Conservation (phyloP, 169 alveolate genomes). For the Plasmodium berghei region DNA sequence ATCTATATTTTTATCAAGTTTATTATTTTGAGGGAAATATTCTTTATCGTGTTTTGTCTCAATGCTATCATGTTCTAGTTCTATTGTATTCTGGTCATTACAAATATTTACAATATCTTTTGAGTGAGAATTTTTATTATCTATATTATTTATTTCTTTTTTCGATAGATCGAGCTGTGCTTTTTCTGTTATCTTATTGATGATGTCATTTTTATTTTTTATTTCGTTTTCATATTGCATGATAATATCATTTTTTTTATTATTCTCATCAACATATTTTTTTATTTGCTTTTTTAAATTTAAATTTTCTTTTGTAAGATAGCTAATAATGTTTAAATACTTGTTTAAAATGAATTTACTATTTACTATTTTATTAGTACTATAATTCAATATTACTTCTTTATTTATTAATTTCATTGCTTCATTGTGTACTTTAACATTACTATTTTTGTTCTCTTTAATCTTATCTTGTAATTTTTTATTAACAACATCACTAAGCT, state of each 20-base stretch:
- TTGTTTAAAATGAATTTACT: slow-evolving; percentile 47
- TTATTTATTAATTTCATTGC: slow-evolving; percentile 62
- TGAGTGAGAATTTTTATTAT: not conserved
- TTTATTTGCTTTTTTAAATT: slow-evolving; percentile 63
- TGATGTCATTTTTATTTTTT: slow-evolving; percentile 61
- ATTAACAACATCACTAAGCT: slow-evolving; percentile 5
- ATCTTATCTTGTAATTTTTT: slow-evolving; percentile 51
- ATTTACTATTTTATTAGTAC: slow-evolving; percentile 63
- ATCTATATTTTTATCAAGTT: not conserved
- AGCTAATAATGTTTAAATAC: slow-evolving; percentile 48
- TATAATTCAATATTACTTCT: slow-evolving; percentile 50
- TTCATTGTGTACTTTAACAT: slow-evolving; percentile 31
- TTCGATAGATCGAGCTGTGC: not conserved
- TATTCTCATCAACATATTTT: slow-evolving; percentile 10
- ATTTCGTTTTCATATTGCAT: slow-evolving; percentile 54
- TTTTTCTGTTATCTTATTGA: slow-evolving; percentile 13
- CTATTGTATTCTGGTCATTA: not conserved
- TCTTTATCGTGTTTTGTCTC: not conserved
- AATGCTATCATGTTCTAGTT: not conserved
- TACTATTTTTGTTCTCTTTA: slow-evolving; percentile 18
- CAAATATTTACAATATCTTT: not conserved
- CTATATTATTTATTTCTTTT: slow-evolving; percentile 5
- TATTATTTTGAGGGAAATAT: not conserved
- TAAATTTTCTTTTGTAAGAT: slow-evolving; percentile 66
- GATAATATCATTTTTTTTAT: slow-evolving; percentile 30